These are phyloP conservation scores for Aspergillus pseudotamarii DNA, from an alignment of 2,329 filamentous ascomycete species.

Conservation along the genomic window DNA sequence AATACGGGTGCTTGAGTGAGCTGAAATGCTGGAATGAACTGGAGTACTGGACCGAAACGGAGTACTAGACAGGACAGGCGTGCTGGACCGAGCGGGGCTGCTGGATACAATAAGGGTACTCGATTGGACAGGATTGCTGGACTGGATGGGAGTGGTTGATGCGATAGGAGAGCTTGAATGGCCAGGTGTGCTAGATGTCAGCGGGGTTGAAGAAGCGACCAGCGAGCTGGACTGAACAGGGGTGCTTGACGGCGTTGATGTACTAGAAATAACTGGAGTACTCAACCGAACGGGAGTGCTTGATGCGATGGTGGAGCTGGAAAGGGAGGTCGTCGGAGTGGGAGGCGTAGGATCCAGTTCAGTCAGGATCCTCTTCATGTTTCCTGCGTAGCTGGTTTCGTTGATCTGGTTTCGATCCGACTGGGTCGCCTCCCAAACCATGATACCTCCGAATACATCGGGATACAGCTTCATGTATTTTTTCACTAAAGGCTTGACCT, in stretches of 20 bases:
- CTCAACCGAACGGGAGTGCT: slow-evolving; percentile 5
- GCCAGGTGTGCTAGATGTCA: slow-evolving; percentile 12
- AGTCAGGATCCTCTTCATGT: slow-evolving; percentile 51
- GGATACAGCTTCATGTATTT: slow-evolving; percentile 44
- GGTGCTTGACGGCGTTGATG: slow-evolving; percentile 7
- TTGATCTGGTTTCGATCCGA: slow-evolving; percentile 51
- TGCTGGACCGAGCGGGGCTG: slow-evolving; percentile 16
- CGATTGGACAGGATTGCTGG: slow-evolving; percentile 9
- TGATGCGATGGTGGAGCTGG: slow-evolving; percentile 8
- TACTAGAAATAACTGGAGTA: slow-evolving; percentile 3
- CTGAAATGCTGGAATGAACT: slow-evolving; percentile 7
- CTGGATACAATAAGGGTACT: slow-evolving; percentile 9
- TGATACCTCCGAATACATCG: slow-evolving; percentile 58
- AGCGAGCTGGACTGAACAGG: slow-evolving; percentile 7
- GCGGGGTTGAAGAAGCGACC: not conserved
- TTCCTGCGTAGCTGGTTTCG: slow-evolving; percentile 48
- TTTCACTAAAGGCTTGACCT: slow-evolving; percentile 51
- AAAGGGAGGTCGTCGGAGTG: slow-evolving; percentile 17
- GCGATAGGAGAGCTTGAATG: slow-evolving; percentile 15
- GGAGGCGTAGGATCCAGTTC: slow-evolving; percentile 28
- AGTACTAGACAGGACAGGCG: not conserved
- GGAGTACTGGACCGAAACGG: slow-evolving; percentile 11
- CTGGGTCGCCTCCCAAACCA: slow-evolving; percentile 61
- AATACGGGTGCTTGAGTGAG: slow-evolving; percentile 15
- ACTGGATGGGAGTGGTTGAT: not conserved